Evolutionary conservation across 371 early-diverging fungal genomes (phyloP).

Genomic region (Mucor racemosus): DNA sequence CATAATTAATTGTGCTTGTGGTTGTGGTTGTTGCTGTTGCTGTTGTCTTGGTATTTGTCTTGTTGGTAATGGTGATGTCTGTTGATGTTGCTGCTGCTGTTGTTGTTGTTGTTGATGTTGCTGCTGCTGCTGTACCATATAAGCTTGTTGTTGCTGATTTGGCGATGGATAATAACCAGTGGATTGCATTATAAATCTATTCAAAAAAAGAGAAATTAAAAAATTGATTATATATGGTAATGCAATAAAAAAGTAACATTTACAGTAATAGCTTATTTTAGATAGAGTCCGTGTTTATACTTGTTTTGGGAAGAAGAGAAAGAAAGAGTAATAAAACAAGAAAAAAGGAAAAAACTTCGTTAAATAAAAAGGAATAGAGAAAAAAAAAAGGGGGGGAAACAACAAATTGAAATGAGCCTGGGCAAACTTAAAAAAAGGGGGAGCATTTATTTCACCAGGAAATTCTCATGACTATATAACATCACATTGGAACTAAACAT

Average conservation of each 20-base stretch:
- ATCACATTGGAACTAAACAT: background rate
- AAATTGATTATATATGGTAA: slow-evolving; percentile 10
- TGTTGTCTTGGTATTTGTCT: slow-evolving; percentile 17
- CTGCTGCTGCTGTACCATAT: slow-evolving; percentile 27
- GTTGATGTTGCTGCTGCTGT: slow-evolving; percentile 14
- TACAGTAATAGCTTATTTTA: slow-evolving; percentile 16
- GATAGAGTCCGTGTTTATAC: slow-evolving; percentile 14
- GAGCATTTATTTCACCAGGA: background rate
- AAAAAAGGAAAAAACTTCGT: slow-evolving; percentile 3
- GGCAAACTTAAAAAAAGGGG: slow-evolving; percentile 5
- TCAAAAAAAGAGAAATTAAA: slow-evolving; percentile 3
- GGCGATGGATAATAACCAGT: slow-evolving; percentile 26
- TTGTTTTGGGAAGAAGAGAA: slow-evolving; percentile 19
- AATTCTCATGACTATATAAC: background rate
- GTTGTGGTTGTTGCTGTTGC: slow-evolving; percentile 10
- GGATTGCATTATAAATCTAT: slow-evolving; percentile 26
- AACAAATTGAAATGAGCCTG: slow-evolving; percentile 1
- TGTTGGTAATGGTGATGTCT: slow-evolving; percentile 10
- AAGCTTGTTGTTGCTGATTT: slow-evolving; percentile 17
- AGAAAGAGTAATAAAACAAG: slow-evolving; percentile 9
- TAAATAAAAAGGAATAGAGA: slow-evolving; percentile 3
- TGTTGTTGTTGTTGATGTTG: slow-evolving; percentile 28
- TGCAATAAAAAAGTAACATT: slow-evolving; percentile 6
- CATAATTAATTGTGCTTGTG: slow-evolving; percentile 22
- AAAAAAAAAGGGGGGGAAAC: slow-evolving; percentile 13